Conservation (phyloP, 257 asterid genomes). For the Salvia hispanica region DNA sequence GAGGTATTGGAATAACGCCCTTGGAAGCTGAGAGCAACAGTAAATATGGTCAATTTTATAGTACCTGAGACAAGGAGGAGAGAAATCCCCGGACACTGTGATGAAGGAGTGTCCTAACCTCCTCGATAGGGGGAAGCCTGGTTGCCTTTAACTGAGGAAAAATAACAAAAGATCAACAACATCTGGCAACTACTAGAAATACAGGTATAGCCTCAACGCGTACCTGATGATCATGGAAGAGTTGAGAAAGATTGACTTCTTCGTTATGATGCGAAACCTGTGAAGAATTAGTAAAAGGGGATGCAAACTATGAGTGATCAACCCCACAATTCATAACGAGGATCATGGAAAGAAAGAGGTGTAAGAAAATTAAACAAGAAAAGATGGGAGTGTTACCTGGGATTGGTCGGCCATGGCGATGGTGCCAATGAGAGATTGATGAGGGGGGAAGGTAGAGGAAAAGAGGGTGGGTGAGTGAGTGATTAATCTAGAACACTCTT, state of each 20-base stretch:
- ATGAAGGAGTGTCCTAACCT: conserved; percentile 65
- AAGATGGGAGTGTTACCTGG: conserved; percentile 14
- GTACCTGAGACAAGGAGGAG: conserved; percentile 73
- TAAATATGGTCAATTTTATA: neutral
- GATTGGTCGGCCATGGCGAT: conserved; percentile 26
- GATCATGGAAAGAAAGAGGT: neutral
- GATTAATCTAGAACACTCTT: conserved; percentile 5
- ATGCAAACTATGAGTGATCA: neutral
- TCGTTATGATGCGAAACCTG: conserved; percentile 16
- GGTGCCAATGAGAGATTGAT: neutral
- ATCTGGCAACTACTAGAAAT: neutral
- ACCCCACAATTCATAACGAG: neutral
- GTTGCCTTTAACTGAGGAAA: conserved; percentile 58
- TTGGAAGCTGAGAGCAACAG: neutral
- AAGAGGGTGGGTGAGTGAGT: neutral
- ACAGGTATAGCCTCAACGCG: neutral
- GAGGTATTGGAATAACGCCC: no score
- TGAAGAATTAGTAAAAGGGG: neutral
- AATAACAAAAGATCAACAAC: neutral
- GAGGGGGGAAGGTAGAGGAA: neutral
- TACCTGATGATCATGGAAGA: conserved; percentile 78
- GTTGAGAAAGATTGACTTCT: conserved; percentile 45
- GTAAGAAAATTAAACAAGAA: neutral
- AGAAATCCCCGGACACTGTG: conserved; percentile 70
- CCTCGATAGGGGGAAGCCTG: conserved; percentile 68